phyloP scores from a whole-genome alignment of 2,329 filamentous ascomycete genomes.

The Calonectria pseudoreteaudii region DNA sequence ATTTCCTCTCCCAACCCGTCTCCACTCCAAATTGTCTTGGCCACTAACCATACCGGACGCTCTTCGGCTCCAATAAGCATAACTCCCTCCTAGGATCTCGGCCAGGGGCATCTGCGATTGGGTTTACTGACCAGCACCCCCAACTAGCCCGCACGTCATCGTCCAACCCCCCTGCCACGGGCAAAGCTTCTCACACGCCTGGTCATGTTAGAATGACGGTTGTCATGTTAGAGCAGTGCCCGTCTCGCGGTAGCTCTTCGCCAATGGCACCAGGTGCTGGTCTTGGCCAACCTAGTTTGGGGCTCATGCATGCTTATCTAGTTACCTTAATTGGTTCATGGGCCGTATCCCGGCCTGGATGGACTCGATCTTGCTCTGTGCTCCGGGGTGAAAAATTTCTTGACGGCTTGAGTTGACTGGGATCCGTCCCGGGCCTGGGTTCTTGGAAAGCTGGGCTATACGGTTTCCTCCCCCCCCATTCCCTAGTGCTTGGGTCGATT shows the following conservation, averaged over 20 bases:
- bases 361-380: slow-evolving; percentile 18
- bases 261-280: slow-evolving; percentile 14
- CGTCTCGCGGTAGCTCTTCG: background rate
- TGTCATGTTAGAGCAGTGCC: background rate
- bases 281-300: background rate
- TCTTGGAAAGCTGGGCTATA: background rate
- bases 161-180: slow-evolving; percentile 15
- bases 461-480: background rate
- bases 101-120: slow-evolving; percentile 39
- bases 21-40: background rate
- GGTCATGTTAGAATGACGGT: slow-evolving; percentile 20
- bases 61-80: slow-evolving; percentile 12
- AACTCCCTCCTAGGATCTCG: slow-evolving; percentile 28
- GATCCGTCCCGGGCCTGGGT: background rate
- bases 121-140: slow-evolving; percentile 2
- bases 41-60: background rate
- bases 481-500: background rate
- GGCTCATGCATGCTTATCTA: slow-evolving; percentile 31
- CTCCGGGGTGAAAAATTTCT: slow-evolving; percentile 2
- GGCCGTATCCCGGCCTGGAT: slow-evolving; percentile 13
- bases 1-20: background rate
- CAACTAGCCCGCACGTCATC: slow-evolving; percentile 37
- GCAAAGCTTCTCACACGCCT: slow-evolving; percentile 22
- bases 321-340: slow-evolving; percentile 24
- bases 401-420: background rate